A percentile compares a stretch with the other conserved stretches of the same genome.
Conservation (phyloP, 768 basidiomycete species). For the Kwoniella botswanensis region DNA sequence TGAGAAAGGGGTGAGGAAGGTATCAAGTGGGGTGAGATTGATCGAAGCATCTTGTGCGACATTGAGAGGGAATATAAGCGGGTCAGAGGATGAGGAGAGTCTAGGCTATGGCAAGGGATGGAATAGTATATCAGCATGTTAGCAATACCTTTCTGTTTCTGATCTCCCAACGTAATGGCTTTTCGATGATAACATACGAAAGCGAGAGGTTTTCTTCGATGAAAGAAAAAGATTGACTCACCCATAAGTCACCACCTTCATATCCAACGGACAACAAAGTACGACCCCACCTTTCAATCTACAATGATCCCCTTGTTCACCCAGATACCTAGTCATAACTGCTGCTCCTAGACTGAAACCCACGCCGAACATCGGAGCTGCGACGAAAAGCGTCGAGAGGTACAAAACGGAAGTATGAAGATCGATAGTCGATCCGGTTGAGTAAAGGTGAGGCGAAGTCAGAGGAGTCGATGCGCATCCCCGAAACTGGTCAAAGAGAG, state of each 20-base stretch:
- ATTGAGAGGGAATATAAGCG: constrained; percentile 31
- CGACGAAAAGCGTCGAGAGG: constrained; percentile 72
- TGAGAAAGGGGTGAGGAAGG: constrained; percentile 19
- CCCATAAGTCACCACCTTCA: constrained; percentile 26
- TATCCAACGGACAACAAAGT: constrained; percentile 33
- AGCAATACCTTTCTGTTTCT: neutral
- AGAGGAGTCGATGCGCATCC: constrained; percentile 74
- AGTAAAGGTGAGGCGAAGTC: constrained; percentile 74
- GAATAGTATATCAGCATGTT: neutral
- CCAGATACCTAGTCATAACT: constrained; percentile 82
- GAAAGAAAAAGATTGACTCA: constrained; percentile 11
- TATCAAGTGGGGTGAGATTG: constrained; percentile 25
- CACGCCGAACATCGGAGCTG: constrained; percentile 77
- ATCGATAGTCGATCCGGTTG: constrained; percentile 79
- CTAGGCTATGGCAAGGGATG: constrained; percentile 16
- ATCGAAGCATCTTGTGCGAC: constrained; percentile 31
- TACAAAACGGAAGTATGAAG: constrained; percentile 76
- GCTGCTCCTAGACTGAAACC: constrained; percentile 92
- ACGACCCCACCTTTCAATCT: constrained; percentile 25
- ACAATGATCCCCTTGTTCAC: constrained; percentile 61
- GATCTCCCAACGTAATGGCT: too few species aligned
- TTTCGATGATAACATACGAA: too few species aligned
- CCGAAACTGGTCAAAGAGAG: constrained; percentile 7
- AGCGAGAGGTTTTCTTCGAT: neutral
- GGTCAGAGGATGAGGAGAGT: constrained; percentile 24